Evolutionary conservation across 345 rosid species (phyloP).

Genomic region (Bruguiera parviflora): DNA sequence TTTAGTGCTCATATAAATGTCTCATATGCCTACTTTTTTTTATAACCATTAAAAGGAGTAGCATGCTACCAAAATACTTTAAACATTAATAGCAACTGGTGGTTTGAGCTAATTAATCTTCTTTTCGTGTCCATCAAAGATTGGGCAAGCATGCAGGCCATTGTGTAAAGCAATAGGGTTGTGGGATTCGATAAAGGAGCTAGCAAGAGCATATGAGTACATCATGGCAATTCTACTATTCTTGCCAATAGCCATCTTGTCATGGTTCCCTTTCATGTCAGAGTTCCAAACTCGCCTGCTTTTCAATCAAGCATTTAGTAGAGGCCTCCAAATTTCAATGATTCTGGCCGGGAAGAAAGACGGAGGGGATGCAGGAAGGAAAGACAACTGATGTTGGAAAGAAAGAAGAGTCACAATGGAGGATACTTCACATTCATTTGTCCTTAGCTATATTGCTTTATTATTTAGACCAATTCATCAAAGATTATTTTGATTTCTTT

Average conservation of each 20-base stretch:
- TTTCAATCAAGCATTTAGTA: constrained; percentile 93
- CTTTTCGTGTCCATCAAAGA: constrained; percentile 32
- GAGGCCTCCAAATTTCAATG: constrained; percentile 93
- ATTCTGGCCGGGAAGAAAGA: constrained; percentile 68
- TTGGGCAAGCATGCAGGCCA: constrained; percentile 65
- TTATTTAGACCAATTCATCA: too few relatives aligned
- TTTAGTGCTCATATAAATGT: too few relatives aligned
- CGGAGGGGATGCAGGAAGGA: constrained; percentile 13
- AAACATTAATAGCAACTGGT: neutral
- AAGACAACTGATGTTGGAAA: neutral
- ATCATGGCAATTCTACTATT: constrained; percentile 70
- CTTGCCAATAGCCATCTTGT: constrained; percentile 63
- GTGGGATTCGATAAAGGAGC: constrained; percentile 88
- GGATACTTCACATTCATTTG: neutral
- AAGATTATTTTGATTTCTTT: too few relatives aligned
- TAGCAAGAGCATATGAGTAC: constrained; percentile 83
- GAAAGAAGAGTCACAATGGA: neutral
- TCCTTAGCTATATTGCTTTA: neutral
- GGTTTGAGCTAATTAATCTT: neutral
- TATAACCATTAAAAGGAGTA: too few relatives aligned
- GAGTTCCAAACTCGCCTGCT: constrained; percentile 87
- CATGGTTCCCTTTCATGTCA: constrained; percentile 86
- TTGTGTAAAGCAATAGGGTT: constrained; percentile 46
- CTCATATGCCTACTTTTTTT: too few relatives aligned
- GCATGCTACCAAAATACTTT: neutral